Evolutionary conservation across 208 protist genomes (phyloP), one percentile per base, ranked within the genome.

Genomic region (Crithidia acanthocephali): DNA sequence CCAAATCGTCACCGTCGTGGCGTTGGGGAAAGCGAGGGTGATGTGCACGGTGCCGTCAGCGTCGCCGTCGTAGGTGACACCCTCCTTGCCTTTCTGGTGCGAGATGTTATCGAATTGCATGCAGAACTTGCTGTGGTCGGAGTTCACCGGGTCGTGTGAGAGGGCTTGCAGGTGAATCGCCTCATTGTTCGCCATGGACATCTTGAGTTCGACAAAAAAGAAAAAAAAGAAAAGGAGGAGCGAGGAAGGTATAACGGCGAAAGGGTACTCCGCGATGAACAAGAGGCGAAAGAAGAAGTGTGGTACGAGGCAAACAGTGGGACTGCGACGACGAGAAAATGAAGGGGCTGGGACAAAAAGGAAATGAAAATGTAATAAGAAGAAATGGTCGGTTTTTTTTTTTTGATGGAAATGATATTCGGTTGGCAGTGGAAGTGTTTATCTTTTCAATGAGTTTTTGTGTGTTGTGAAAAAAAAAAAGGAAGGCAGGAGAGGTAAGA

Each of bases 81-180:
- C 55, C 23, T 60, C 55, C 9, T 45, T 56, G 20, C 50, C 50
- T 56, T 56, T 30, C 25, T 28, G 22, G 25, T 56, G 50, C 25
- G 50, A 5, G 25, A 56, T 23, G 20, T 56, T 56, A 16, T 56
- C 25, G 53, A 40, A 58, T 0, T 40, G 30, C 53, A 58, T 58
- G 53, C 53, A 58, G 53, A 58, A 58, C 53, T 58, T 58, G 53
- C 53, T 58, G 53, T 58, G 53, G 28, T 58, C 53, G 7, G 53
- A 58, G 53, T 58, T 40, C 53, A 58, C 53, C 53, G 53, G 53
- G 53, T 58, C 30, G 30, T 58, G 53, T 6, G 53, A 58, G 30
- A 58, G 53, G 53, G 53, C 28, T 23, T 58, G 53, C 53, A 40
- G 30, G 30, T 58, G 53, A 7, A 58, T 33, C 5, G 53, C 53